Base-by-base conservation (phyloP, 2,329 filamentous ascomycete species). In the Purpureocillium lavendulum region DNA sequence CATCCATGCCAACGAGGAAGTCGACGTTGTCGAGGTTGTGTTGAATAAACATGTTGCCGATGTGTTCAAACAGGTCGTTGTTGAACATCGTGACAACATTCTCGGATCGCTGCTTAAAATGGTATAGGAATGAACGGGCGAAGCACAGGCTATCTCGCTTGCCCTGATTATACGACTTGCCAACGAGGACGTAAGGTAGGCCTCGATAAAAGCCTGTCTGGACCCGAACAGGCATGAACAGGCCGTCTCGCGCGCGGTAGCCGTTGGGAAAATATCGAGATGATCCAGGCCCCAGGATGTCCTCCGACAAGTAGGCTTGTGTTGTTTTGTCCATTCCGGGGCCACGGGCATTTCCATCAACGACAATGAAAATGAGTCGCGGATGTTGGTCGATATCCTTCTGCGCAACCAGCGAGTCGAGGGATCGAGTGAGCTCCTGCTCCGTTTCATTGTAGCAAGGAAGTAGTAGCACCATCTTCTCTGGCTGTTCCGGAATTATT, bases 401-500 rank as follows among this genome's bases (percentile, higher is more conserved):
- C 45, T 71, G 68, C 0, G 57, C 54, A 5, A 69, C 57, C 4
- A 72, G 51, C 3, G 68, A 71, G 41, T 70, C 64, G 0, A 71
- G 58, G 0, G 67, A 71, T 2, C 59, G 56, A 4, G 52, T 59
- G 17, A 69, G 50, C 43, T 72, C 68, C 4, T 68, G 55, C 7
- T 54, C 49, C 0, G 64, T 69, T 46, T 72, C 67, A 45, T 71
- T 71, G 51, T 71, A 72, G 51, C 69, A 72, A 2, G 68, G 67
- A 4, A 71, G 54, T 26, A 71, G 49, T 24, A 69, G 46, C 2
- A 71, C 65, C 55, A 71, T 58, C 36, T 58, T 59, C 47, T 71
- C 67, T 0, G 60, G 63, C 24, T 54, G 50, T 36, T 64, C 60
- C 0, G 65, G 65, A 1, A 54, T 33, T 4, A 53, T 46, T 12